Evolutionary conservation across 352 stramenopile species (phyloP).

Genomic region (Phytopythium oedochilum): DNA sequence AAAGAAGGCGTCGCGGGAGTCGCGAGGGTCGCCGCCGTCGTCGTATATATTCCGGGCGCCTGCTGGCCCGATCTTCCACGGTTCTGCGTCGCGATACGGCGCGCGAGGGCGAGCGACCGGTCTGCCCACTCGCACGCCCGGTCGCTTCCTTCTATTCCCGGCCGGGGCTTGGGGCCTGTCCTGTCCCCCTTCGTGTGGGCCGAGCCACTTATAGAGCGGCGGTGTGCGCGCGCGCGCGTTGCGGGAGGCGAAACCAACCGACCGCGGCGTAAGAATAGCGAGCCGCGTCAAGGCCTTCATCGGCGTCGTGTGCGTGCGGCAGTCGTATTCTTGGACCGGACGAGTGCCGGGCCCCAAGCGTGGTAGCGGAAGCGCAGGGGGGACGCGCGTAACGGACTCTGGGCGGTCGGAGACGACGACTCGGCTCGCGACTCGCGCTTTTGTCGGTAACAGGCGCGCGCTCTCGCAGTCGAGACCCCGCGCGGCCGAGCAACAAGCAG

Average conservation of each 20-base stretch:
- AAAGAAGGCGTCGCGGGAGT: no score
- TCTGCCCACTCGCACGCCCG: not conserved
- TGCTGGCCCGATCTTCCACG: constrained; percentile 1
- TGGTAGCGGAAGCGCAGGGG: no score
- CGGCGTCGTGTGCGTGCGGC: no score
- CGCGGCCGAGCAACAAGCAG: not conserved
- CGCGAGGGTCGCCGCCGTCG: no score
- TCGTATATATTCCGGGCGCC: not conserved
- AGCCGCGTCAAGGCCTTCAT: no score
- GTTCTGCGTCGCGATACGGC: not conserved
- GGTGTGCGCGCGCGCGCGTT: not conserved
- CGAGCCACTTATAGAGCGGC: not conserved
- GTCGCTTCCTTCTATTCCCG: constrained; percentile 3
- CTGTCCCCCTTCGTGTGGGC: no score
- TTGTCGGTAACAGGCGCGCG: not conserved
- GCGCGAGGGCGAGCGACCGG: no score
- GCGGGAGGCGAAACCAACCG: not conserved
- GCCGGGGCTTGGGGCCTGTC: not conserved
- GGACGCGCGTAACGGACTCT: not conserved
- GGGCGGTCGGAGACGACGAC: not conserved
- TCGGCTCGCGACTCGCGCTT: not conserved
- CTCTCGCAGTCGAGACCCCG: not conserved
- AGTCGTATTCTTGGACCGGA: not conserved
- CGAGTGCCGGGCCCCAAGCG: no score
- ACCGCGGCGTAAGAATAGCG: not conserved